These are phyloP conservation scores for Kodamaea fukazawae DNA, from an alignment of 805 yeast genomes.

Conservation along the genomic window DNA sequence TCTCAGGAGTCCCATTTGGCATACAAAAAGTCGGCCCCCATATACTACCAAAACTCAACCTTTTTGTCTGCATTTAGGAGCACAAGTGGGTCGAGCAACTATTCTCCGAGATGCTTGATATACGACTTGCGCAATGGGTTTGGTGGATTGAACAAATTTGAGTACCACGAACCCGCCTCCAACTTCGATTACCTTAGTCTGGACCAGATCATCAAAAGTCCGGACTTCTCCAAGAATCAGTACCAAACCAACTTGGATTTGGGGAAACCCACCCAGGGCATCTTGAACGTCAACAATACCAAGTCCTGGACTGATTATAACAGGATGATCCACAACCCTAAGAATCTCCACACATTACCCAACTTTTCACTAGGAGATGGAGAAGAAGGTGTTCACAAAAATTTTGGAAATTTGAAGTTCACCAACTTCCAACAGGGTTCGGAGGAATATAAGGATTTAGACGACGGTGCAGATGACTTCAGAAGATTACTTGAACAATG, in stretches of 20 bases:
- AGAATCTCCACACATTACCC: slow-evolving; percentile 49
- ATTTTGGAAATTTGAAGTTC: slow-evolving; percentile 41
- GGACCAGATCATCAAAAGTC: slow-evolving; percentile 11
- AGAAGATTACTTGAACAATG: slow-evolving; percentile 69
- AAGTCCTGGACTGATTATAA: slow-evolving; percentile 80
- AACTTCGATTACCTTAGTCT: slow-evolving; percentile 4
- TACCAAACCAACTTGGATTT: slow-evolving; percentile 66
- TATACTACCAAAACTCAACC: slow-evolving; percentile 46
- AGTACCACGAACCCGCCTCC: slow-evolving; percentile 34
- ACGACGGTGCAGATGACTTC: slow-evolving; percentile 49
- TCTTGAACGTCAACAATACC: slow-evolving; percentile 42
- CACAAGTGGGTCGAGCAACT: slow-evolving; percentile 39
- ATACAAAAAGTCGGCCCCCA: slow-evolving; percentile 44
- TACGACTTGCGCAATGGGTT: slow-evolving; percentile 79
- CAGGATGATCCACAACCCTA: slow-evolving; percentile 63
- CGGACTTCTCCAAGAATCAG: slow-evolving; percentile 44
- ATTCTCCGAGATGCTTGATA: slow-evolving; percentile 76
- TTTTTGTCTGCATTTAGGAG: slow-evolving; percentile 22
- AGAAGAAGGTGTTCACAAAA: slow-evolving; percentile 22
- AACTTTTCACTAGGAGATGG: slow-evolving; percentile 31
- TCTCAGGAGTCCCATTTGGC: slow-evolving; percentile 68
- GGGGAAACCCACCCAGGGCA: slow-evolving; percentile 14
- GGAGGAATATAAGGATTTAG: slow-evolving; percentile 48
- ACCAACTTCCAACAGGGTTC: slow-evolving; percentile 53
- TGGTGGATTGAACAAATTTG: slow-evolving; percentile 62